Percentiles rank a stretch among this genome's conserved stretches.
These are phyloP conservation scores for Syzygium aqueum DNA, from an alignment of 345 rosid genomes.

Conservation along the genomic window DNA sequence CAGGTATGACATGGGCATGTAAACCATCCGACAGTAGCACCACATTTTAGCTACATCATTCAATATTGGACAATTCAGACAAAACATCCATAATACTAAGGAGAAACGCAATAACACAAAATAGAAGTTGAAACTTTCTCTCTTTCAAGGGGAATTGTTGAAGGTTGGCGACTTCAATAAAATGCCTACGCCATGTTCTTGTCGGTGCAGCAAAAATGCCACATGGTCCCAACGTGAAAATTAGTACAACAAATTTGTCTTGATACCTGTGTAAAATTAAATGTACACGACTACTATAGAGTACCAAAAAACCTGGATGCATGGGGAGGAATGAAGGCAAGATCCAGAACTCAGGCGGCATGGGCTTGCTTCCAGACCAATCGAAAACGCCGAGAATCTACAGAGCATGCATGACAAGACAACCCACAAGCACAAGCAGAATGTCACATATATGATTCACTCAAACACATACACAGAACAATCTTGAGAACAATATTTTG, in stretches of 20 bases:
- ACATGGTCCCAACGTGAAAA: background rate
- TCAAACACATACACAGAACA: background rate
- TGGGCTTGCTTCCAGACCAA: conserved; percentile 17
- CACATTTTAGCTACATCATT: conserved; percentile 15
- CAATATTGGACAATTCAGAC: background rate
- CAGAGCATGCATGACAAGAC: background rate
- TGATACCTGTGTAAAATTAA: background rate
- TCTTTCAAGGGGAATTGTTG: background rate
- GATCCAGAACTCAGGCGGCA: conserved; percentile 24
- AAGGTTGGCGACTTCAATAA: background rate
- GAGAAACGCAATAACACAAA: background rate
- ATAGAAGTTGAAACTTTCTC: background rate
- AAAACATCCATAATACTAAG: background rate
- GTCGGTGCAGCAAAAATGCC: background rate
- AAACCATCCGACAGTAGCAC: conserved; percentile 16
- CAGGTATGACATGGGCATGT: conserved; percentile 17
- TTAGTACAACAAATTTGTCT: background rate
- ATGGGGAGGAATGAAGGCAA: conserved; percentile 26
- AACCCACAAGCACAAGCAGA: background rate
- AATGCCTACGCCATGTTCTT: background rate
- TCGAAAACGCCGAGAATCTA: conserved; percentile 20
- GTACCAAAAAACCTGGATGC: conserved; percentile 9
- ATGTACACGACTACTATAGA: background rate
- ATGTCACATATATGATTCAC: background rate
- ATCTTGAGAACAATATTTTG: background rate